Evolutionary conservation across 2,329 filamentous ascomycete genomes (phyloP).

Genomic region (Ophiostoma sp.): DNA sequence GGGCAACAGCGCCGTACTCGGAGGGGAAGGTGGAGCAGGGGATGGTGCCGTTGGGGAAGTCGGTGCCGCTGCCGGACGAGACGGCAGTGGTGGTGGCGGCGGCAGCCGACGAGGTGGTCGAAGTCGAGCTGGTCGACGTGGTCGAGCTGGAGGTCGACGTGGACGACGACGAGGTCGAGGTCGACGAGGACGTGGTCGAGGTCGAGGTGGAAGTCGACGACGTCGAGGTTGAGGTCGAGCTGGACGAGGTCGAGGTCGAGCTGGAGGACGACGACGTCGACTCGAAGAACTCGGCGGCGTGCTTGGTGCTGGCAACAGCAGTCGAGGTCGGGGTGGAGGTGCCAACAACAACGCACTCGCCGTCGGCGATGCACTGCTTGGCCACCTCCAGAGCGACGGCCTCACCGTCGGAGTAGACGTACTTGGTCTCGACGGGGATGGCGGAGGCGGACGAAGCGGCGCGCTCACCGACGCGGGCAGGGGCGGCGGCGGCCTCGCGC

Average conservation of each 20-base stretch:
- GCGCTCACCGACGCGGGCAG: constrained; percentile 41
- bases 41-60: constrained; percentile 72
- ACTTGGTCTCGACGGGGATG: constrained; percentile 61
- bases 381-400: constrained; percentile 59
- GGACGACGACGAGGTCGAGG: constrained; percentile 11
- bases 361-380: constrained; percentile 63
- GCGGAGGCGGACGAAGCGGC: constrained; percentile 37
- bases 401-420: constrained; percentile 60
- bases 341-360: constrained; percentile 62
- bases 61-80: constrained; percentile 41
- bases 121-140: constrained; percentile 22
- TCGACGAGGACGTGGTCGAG: constrained; percentile 1
- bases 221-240: constrained; percentile 8
- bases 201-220: constrained; percentile 28
- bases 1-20: constrained; percentile 68
- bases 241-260: constrained; percentile 14
- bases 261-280: constrained; percentile 34
- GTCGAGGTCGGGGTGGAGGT: constrained; percentile 51
- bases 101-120: constrained; percentile 28
- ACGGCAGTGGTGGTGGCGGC: constrained; percentile 29
- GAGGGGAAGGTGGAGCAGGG: constrained; percentile 70
- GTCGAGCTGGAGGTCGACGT: constrained; percentile 7
- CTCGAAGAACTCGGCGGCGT: constrained; percentile 50
- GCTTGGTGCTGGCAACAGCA: constrained; percentile 34
- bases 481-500: constrained; percentile 34